Conservation (phyloP, 177 flowering plant genomes). For the Vitis hybrid region DNA sequence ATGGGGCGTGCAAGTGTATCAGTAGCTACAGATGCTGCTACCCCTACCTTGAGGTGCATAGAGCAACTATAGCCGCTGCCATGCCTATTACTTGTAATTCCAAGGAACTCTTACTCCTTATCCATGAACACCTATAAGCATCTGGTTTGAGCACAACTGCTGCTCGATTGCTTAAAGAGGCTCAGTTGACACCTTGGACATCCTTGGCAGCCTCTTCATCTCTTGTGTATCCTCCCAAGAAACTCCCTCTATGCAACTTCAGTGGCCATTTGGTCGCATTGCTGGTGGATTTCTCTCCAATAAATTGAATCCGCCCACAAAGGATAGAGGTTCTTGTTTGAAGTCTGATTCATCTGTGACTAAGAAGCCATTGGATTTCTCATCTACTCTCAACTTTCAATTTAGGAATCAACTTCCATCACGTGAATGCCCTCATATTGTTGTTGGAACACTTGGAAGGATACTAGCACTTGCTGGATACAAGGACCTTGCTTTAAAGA, state of each 20-base stretch:
- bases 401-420: too few relatives aligned
- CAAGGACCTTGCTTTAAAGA: conserved; percentile 87
- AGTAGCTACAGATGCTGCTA: conserved; percentile 98
- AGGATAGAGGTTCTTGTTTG: conserved; percentile 30
- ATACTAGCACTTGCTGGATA: conserved; percentile 85
- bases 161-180: conserved; percentile 73
- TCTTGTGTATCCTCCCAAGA: conserved; percentile 59
- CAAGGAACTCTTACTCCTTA: conserved; percentile 94
- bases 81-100: conserved; percentile 92
- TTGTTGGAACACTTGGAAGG: conserved; percentile 99
- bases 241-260: conserved; percentile 45
- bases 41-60: conserved; percentile 93
- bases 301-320: conserved; percentile 27
- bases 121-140: conserved; percentile 93
- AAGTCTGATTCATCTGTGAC: conserved; percentile 42
- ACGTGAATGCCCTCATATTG: conserved; percentile 92
- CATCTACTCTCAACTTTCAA: conserved; percentile 22
- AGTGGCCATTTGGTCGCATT: conserved; percentile 84
- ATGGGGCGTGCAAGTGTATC: conserved; percentile 86
- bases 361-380: conserved; percentile 57
- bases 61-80: conserved; percentile 99
- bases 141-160: conserved; percentile 78
- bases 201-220: conserved; percentile 60
- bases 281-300: conserved; percentile 61
- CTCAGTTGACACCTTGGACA: conserved; percentile 46